Percentiles rank a stretch among this genome's conserved stretches.
Evolutionary conservation across 2,329 filamentous ascomycete genomes (phyloP).

Genomic region (Diaporthe velutina): DNA sequence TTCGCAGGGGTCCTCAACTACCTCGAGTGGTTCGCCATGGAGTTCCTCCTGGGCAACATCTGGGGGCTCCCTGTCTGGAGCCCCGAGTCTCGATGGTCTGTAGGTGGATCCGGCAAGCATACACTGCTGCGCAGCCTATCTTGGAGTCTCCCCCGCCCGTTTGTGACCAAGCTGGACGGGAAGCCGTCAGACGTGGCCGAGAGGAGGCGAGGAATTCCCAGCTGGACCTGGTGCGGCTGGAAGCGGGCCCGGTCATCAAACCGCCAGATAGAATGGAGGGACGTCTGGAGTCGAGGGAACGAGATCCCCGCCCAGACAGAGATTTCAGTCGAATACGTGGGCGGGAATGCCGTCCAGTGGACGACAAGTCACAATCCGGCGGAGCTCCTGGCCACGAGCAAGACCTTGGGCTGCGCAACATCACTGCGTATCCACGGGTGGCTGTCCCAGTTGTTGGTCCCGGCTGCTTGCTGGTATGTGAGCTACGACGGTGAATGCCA

Average conservation of each 20-base stretch:
- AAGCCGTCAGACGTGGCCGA: not conserved
- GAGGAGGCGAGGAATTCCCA: conserved; percentile 14
- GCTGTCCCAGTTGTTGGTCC: conserved; percentile 9
- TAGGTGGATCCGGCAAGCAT: not conserved
- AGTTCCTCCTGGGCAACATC: conserved; percentile 30
- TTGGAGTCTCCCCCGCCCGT: not conserved
- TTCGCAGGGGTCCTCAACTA: conserved; percentile 33
- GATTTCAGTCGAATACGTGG: conserved; percentile 1
- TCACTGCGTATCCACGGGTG: not conserved
- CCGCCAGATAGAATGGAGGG: conserved; percentile 29
- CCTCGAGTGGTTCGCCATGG: conserved; percentile 5
- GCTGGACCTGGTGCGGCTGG: conserved; percentile 34
- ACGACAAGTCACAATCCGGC: not conserved
- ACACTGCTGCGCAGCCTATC: conserved; percentile 20
- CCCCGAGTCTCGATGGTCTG: conserved; percentile 15
- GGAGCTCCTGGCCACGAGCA: not conserved
- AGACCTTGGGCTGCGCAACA: not conserved
- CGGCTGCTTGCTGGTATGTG: conserved; percentile 23
- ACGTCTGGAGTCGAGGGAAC: conserved; percentile 6
- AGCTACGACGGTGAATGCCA: conserved; percentile 30
- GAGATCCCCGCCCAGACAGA: conserved; percentile 27
- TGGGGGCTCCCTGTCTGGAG: conserved; percentile 19
- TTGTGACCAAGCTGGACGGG: not conserved
- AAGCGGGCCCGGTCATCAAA: conserved; percentile 6
- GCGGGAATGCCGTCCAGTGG: not conserved